Evolutionary conservation across 768 basidiomycete species (phyloP), one percentile per base, ranked within the genome.

Genomic region (Pleurotus giganteus): DNA sequence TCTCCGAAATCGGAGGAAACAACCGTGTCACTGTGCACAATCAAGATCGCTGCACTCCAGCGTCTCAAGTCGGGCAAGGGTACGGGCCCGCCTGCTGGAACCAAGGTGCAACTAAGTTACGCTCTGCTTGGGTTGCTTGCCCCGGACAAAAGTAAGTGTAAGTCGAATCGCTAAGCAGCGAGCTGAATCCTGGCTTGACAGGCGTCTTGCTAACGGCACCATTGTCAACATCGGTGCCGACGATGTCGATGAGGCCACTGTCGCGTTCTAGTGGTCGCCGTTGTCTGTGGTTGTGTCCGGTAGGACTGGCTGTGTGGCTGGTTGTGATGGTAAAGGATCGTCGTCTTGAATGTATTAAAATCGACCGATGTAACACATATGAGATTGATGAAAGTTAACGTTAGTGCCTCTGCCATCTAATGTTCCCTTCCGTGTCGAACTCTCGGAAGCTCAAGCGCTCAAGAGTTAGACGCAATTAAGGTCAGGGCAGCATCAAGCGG

Each of bases 41-140:
- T 19, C 44, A 58, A 53, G 37, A 58, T 28, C 19, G 37, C 26
- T 58, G 57, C 53, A 58, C 57, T 7, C 17, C 57, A 4, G 53
- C 53, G 5, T 58, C 57, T n/a, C 57, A 55, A 29, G 57, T 58
- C 11, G 57, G 53, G n/a, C 57, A 58, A 34, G 57, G 57, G 21
- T 58, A 41, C 19, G 53, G 53, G 11, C 28, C 32, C 28, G 53
- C 57, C 7, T 58, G 57, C 46, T 58, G 57, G 57, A 55, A 58
- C 26, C 42, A 58, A 43, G 57, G 57, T 23, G 23, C 8, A 24
- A 58, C 57, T 7, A 47, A 54, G 45, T 23, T 58, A 43, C 57
- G 57, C 19, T 58, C 57, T 9, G 53, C 57, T 47, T 58, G 53
- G 46, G 57, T 58, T 6, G 57, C 57, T 32, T 58, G 59, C 24